Evolutionary conservation across 2,329 filamentous ascomycete genomes (phyloP), one percentile per base, ranked within the genome.

Genomic region (Trichoderma sp.): DNA sequence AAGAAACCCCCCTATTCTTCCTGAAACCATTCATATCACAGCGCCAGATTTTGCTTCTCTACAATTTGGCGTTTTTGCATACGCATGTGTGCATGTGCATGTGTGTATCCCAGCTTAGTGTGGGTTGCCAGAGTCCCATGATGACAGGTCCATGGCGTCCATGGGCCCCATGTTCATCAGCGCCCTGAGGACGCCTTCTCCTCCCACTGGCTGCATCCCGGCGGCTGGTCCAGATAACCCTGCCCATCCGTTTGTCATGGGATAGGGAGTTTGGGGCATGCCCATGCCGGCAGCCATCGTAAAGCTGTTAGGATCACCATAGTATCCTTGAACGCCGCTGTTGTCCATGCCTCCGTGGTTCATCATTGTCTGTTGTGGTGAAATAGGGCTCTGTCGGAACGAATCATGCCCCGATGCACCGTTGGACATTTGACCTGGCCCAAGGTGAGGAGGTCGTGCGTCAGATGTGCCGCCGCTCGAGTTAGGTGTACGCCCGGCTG

Each of bases 141-240:
- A 77, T 18, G 79, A 80, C 69, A 86, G 77, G 71, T 87, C 86
- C 84, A 90, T 87, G 13, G 84, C 83, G 71, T 89, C 87, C 83
- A 90, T 87, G 0, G 86, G 81, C 8, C 84, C 84, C 79, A 89
- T 84, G 66, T 83, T 85, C 83, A 88, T 86, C 68, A 89, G 77
- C 10, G 85, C 83, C 68, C 85, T 80, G 58, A 89, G 77, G 54
- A 89, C 83, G 0, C 86, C 86, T 59, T 89, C 86, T 0, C 85
- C 86, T 0, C 85, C 83, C 16, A 87, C 83, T 5, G 85, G 85
- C 24, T 85, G 84, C 79, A 88, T 84, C 10, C 81, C 83, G 21
- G 70, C 46, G 8, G 81, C 77, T 64, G 83, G 81, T 24, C 78
- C 79, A 51, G 78, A 73, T 37, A 83, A 74, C 56, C 81, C 77